Evolutionary conservation across 1,284 basidiomycete genomes (phyloP), one percentile per base, ranked within the genome.

Genomic region (Termitomyces sp.): DNA sequence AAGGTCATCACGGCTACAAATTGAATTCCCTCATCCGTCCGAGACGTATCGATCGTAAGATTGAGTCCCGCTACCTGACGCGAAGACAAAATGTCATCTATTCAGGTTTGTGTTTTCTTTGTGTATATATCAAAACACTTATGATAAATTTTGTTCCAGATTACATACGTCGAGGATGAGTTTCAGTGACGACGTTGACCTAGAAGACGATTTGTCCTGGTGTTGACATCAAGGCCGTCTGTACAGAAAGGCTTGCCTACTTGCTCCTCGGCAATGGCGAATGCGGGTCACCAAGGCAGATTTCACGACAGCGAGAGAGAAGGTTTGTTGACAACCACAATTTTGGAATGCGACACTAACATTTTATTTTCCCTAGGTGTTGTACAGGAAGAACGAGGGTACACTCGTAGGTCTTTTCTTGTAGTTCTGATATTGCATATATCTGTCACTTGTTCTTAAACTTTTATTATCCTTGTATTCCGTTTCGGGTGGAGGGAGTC

Each of bases 41-140:
- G 2, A 97, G 97, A 51, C 94, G 97, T 67, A 98, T 99, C 63
- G 97, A 99, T 68, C 83, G 97, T 55, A 99, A 99, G 80, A 99
- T 99, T 56, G 93, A 95, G 68, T 92, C 78, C 94, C 94, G 9
- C 73, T 98, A 34, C 94, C 94, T 21, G 94, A 98, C 66, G 86
- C 94, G 59, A 97, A 96, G 78, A 97, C 94, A 45, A 96, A 97
- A 69, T 89, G 94, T 24, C 95, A 98, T 71, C 99, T 99, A 68
- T 99, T 99, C 86, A 88, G 89, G 87, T 86, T 62, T 44, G 71
- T 36, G n/a, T 42, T 24, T 15, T 17, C 10, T 12, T 2, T 19
- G 38, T 26, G 41, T 46, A 9, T 17, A n/a, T 31, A 0, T 13
- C 13, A 8, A 26, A n/a, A n/a, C 9, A 30, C n/a, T 10, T 31